phyloP scores from a whole-genome alignment of 495 filamentous ascomycete species.

The Chlorociboria aeruginascens region DNA sequence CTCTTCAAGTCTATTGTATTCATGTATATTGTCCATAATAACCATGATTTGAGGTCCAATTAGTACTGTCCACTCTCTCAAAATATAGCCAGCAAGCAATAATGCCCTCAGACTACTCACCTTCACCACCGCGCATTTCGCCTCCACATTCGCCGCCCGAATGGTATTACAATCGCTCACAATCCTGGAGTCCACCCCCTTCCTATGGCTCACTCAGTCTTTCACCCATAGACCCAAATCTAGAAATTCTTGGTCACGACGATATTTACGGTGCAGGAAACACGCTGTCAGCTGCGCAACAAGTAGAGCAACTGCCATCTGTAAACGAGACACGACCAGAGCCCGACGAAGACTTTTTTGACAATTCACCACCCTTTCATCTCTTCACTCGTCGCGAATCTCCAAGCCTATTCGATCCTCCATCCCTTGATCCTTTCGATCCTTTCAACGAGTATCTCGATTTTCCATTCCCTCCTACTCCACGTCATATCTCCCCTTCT shows the following conservation, averaged over 20 bases:
- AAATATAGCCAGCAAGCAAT: too few relatives aligned
- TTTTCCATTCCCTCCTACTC: background rate
- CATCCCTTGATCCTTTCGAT: constrained; percentile 15
- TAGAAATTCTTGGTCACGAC: background rate
- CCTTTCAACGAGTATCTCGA: constrained; percentile 3
- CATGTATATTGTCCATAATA: background rate
- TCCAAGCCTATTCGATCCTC: constrained; percentile 2
- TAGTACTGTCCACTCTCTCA: too few relatives aligned
- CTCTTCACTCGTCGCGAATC: background rate
- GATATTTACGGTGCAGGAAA: background rate
- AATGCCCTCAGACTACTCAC: background rate
- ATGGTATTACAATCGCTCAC: background rate
- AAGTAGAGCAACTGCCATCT: constrained; percentile 3
- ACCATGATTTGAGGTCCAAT: background rate
- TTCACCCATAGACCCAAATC: constrained; percentile 1
- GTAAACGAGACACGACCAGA: constrained; percentile 7
- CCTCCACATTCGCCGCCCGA: background rate
- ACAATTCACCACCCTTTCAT: too few relatives aligned
- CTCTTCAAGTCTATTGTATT: background rate
- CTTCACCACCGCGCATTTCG: background rate
- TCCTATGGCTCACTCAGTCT: constrained; percentile 1
- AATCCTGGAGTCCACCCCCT: constrained; percentile 2
- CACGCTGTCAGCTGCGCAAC: background rate
- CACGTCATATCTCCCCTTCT: background rate
- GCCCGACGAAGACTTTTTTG: background rate